These are phyloP conservation scores for Raphanus sativus DNA, from an alignment of 345 rosid species.

Conservation along the genomic window DNA sequence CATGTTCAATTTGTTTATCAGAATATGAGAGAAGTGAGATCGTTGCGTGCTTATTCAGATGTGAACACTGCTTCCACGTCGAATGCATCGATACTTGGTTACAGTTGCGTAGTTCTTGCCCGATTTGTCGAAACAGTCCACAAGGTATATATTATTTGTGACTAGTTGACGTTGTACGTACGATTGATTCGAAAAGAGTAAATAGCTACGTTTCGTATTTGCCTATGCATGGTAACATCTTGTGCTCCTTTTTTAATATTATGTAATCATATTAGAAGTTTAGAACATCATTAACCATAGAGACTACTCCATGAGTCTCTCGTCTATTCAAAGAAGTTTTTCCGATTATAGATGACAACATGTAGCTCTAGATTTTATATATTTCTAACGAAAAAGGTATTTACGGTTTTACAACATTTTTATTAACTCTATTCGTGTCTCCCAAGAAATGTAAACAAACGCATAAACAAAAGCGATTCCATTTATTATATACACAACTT, in stretches of 20 bases:
- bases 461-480: slow-evolving; percentile 12
- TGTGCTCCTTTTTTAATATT: background rate
- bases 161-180: background rate
- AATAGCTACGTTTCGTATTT: too few species aligned
- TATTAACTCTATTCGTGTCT: slow-evolving; percentile 8
- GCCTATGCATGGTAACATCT: background rate
- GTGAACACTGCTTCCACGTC: slow-evolving; percentile 15
- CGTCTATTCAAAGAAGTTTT: background rate
- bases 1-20: slow-evolving; percentile 44
- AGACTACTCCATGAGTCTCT: background rate
- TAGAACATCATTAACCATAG: background rate
- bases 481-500: background rate
- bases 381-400: background rate
- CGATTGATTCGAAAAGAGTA: background rate
- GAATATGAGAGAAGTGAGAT: background rate
- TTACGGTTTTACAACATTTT: slow-evolving; percentile 29
- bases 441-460: slow-evolving; percentile 17
- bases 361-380: background rate
- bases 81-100: slow-evolving; percentile 80
- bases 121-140: slow-evolving; percentile 62
- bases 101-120: slow-evolving; percentile 54
- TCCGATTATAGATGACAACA: background rate
- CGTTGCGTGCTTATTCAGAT: background rate
- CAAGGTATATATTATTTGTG: background rate
- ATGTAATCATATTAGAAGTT: background rate